These are phyloP conservation scores for Nicotiana noctiflora DNA, from an alignment of 257 asterid genomes.

Conservation along the genomic window DNA sequence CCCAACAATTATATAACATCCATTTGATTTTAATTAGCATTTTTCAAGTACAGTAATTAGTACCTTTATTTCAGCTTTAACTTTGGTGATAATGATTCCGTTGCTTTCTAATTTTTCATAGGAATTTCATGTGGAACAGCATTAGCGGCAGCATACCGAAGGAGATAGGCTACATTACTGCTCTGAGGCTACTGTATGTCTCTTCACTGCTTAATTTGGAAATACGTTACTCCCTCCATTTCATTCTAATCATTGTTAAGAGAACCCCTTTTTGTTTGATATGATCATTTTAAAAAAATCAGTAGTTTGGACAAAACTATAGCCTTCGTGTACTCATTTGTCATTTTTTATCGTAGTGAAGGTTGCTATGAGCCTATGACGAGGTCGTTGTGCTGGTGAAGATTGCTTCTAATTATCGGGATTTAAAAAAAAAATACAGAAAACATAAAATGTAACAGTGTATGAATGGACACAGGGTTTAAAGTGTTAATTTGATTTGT, in stretches of 20 bases:
- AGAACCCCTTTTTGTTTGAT: not conserved
- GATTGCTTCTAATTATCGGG: not conserved
- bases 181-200: conserved; percentile 67
- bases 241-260: not conserved
- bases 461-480: not conserved
- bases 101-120: conserved; percentile 10
- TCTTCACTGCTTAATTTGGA: not conserved
- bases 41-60: no score
- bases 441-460: not conserved
- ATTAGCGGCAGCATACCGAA: conserved; percentile 74
- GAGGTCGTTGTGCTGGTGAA: not conserved
- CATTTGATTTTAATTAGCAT: not conserved
- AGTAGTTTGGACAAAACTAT: not conserved
- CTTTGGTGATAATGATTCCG: not conserved
- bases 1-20: not conserved
- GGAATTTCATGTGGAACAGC: conserved; percentile 96
- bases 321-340: not conserved
- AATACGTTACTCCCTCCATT: not conserved
- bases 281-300: not conserved
- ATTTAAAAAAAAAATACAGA: not conserved
- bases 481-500: not conserved
- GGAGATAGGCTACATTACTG: conserved; percentile 75
- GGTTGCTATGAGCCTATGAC: not conserved
- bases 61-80: not conserved
- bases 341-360: not conserved